These are phyloP conservation scores for Vararia minispora DNA, from an alignment of 768 basidiomycete species.

Conservation along the genomic window DNA sequence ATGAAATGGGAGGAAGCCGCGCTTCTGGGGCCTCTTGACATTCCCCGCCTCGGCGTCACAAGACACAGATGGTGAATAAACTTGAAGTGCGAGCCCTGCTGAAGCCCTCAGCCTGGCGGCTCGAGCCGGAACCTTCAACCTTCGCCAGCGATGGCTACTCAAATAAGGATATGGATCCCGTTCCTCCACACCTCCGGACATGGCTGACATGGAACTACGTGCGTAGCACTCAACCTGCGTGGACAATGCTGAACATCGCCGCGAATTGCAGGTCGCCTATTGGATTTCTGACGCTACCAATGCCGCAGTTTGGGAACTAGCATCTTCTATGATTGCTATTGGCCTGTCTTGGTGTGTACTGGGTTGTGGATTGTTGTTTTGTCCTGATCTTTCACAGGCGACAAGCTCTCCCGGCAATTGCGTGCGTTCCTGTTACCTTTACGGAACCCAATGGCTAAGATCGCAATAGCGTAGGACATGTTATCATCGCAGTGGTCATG, in stretches of 20 bases:
- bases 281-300: constrained; percentile 30
- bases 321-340: constrained; percentile 63
- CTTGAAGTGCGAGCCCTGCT: too few species aligned
- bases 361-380: background rate
- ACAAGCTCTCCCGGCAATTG: constrained; percentile 59
- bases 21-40: too few species aligned
- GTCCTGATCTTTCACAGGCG: constrained; percentile 33
- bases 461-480: constrained; percentile 61
- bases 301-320: constrained; percentile 39
- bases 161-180: constrained; percentile 73
- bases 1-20: too few species aligned
- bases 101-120: constrained; percentile 33
- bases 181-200: constrained; percentile 45
- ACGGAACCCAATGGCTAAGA: too few species aligned
- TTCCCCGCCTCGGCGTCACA: too few species aligned
- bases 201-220: constrained; percentile 63
- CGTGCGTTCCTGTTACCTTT: too few species aligned
- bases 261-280: too few species aligned
- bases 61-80: too few species aligned
- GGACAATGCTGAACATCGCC: too few species aligned
- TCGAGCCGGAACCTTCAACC: constrained; percentile 39
- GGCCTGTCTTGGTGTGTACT: constrained; percentile 53
- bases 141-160: constrained; percentile 52
- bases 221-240: too few species aligned
- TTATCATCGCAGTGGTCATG: constrained; percentile 62